Evolutionary conservation across 2,329 filamentous ascomycete species (phyloP), one percentile per base, ranked within the genome.

Genomic region (Colletotrichum tropicale): DNA sequence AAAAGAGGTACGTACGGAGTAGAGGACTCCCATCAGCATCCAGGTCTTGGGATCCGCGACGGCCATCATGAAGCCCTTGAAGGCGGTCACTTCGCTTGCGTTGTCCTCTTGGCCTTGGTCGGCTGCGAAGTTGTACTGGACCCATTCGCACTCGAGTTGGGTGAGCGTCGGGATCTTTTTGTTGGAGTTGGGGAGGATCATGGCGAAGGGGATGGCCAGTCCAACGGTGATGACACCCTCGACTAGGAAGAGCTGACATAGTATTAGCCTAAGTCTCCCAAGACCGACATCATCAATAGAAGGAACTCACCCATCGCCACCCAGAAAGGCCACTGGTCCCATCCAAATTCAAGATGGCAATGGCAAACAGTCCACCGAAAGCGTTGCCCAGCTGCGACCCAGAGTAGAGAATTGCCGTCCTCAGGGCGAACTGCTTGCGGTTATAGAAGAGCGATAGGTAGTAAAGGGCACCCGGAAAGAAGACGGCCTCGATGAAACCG

Each of bases 261-360:
- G 16, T 8, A 15, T 76, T 18, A 65, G 26, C 4, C 26, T n/a
- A 0, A 24, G 1, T 30, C 1, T 26, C 4, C 1, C 15, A 48
- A 30, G 0, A 8, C 9, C 0, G 0, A 43, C 3, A 3, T 18
- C 13, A 4, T 1, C 12, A 24, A 15, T 8, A 24, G 18, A 8
- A 15, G 10, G 2, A 0, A 55, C 70, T 88, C 0, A 90, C 84
- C 92, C 89, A 93, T 16, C 89, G 88, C 91, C 91, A 93, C 2
- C 91, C 91, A 18, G 87, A 85, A 8, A 89, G 83, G 0, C 90
- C 90, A 0, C 89, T 92, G 2, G 93, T 81, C 1, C 93, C 93
- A 70, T 92, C 87, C 92, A 95, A 94, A 70, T 93, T 89, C 65
- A 85, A 75, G 6, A 84, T 79, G 0, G 77, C 83, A 9, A 82